Percentiles rank a stretch among this genome's conserved stretches.
These are phyloP conservation scores for Claviceps arundinis DNA, from an alignment of 2,329 filamentous ascomycete genomes.

Conservation along the genomic window DNA sequence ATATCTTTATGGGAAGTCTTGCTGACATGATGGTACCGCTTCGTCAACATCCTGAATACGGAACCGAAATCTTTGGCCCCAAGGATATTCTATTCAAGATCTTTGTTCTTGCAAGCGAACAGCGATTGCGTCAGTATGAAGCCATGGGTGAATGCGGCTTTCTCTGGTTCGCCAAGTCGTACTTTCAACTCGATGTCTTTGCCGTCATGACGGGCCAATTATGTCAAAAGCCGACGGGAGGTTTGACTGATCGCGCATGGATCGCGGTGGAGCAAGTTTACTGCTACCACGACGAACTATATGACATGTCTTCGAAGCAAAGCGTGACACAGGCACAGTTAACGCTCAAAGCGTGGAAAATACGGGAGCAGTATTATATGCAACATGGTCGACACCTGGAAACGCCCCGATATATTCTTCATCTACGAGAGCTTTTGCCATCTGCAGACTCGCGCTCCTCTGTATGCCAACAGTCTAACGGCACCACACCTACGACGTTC, in stretches of 20 bases:
- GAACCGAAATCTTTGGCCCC: constrained; percentile 32
- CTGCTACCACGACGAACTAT: constrained; percentile 35
- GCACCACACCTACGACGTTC: not conserved
- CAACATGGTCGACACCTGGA: constrained; percentile 24
- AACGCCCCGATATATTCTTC: constrained; percentile 32
- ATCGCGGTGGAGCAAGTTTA: constrained; percentile 32
- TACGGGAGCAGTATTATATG: constrained; percentile 29
- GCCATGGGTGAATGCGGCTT: constrained; percentile 32
- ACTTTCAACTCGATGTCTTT: constrained; percentile 45
- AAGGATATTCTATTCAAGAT: constrained; percentile 44
- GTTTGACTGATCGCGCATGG: constrained; percentile 42
- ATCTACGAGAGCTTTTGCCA: constrained; percentile 29
- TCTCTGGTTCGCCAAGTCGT: constrained; percentile 39
- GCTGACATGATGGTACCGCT: constrained; percentile 33
- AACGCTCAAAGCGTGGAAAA: constrained; percentile 38
- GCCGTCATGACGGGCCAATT: constrained; percentile 42
- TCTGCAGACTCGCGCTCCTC: constrained; percentile 23
- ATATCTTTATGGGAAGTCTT: constrained; percentile 36
- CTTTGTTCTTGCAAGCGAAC: constrained; percentile 34
- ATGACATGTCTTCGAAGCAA: constrained; percentile 32
- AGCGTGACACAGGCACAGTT: constrained; percentile 32
- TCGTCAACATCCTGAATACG: constrained; percentile 33
- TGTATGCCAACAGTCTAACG: constrained; percentile 10
- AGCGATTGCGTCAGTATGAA: constrained; percentile 31
- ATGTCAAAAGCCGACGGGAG: constrained; percentile 32